Conservation (phyloP, 2,329 filamentous ascomycete species). For the Pseudogymnoascus sp. region DNA sequence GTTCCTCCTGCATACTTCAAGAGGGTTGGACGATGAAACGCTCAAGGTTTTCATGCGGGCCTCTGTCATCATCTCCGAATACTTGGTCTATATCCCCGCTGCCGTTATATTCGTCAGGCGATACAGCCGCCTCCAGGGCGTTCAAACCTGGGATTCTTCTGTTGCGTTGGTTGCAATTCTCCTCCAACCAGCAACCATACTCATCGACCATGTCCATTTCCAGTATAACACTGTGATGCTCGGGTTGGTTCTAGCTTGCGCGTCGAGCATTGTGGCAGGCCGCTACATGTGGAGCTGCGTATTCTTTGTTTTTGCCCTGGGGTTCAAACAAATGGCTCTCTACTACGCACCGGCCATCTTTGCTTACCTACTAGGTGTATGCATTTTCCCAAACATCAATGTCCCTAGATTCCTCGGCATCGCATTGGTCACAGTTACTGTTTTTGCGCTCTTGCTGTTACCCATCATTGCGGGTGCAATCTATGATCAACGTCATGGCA, state of each 20-base stretch:
- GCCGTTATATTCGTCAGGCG: conserved; percentile 77
- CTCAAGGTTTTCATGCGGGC: conserved; percentile 96
- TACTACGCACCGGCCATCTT: conserved; percentile 95
- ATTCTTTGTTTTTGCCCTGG: conserved; percentile 89
- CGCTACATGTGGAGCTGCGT: conserved; percentile 81
- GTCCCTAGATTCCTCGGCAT: conserved; percentile 65
- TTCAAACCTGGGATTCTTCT: conserved; percentile 74
- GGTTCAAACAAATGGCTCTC: conserved; percentile 98
- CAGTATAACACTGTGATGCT: conserved; percentile 99
- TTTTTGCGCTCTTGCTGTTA: conserved; percentile 68
- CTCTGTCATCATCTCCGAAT: conserved; percentile 85
- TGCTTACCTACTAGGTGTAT: conserved; percentile 81
- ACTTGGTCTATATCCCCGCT: conserved; percentile 80
- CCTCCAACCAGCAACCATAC: conserved; percentile 82
- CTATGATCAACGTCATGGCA: conserved; percentile 60
- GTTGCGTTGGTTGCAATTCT: conserved; percentile 84
- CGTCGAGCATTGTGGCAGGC: conserved; percentile 82
- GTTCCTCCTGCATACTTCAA: conserved; percentile 80
- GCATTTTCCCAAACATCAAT: conserved; percentile 67
- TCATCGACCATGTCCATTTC: conserved; percentile 93
- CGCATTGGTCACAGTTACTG: conserved; percentile 60
- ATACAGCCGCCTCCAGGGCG: conserved; percentile 66
- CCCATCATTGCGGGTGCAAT: conserved; percentile 68
- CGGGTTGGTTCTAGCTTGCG: conserved; percentile 75
- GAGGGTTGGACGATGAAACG: conserved; percentile 68